Conservation (phyloP, 352 stramenopile genomes). For the Globisporangium cederbergense region DNA sequence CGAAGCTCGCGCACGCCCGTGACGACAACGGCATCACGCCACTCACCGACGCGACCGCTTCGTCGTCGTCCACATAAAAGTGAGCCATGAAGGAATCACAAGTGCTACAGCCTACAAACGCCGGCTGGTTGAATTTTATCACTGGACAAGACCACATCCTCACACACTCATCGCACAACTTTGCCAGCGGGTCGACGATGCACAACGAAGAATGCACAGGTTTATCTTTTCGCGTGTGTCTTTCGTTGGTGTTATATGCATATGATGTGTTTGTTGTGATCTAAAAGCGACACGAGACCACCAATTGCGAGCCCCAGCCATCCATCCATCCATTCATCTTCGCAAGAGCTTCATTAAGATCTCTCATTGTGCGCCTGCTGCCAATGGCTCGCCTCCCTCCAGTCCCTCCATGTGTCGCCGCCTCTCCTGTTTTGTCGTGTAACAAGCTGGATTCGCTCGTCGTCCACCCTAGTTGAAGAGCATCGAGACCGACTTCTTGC, state of each 20-base stretch:
- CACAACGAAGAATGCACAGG: neutral
- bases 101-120: too few relatives aligned
- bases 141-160: too few relatives aligned
- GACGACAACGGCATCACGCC: conserved; percentile 8
- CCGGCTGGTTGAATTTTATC: too few relatives aligned
- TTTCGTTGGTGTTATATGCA: conserved; percentile 1
- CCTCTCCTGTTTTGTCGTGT: neutral
- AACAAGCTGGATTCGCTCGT: neutral
- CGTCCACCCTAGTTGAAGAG: conserved; percentile 95
- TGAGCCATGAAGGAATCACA: too few relatives aligned
- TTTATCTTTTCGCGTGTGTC: conserved; percentile 5
- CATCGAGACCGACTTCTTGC: conserved; percentile 99
- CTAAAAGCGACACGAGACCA: conserved; percentile 1
- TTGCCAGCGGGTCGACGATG: too few relatives aligned
- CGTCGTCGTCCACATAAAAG: neutral
- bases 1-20: conserved; percentile 61
- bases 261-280: conserved; percentile 2
- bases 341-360: neutral
- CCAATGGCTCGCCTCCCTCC: neutral
- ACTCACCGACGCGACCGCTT: neutral
- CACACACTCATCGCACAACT: too few relatives aligned
- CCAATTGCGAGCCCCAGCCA: neutral
- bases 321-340: neutral
- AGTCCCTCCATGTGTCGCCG: neutral
- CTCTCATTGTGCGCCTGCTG: neutral